A percentile compares a stretch with the other conserved stretches of the same genome.
These are phyloP conservation scores for Metrosideros polymorpha DNA, from an alignment of 441 rosid genomes.

Conservation along the genomic window DNA sequence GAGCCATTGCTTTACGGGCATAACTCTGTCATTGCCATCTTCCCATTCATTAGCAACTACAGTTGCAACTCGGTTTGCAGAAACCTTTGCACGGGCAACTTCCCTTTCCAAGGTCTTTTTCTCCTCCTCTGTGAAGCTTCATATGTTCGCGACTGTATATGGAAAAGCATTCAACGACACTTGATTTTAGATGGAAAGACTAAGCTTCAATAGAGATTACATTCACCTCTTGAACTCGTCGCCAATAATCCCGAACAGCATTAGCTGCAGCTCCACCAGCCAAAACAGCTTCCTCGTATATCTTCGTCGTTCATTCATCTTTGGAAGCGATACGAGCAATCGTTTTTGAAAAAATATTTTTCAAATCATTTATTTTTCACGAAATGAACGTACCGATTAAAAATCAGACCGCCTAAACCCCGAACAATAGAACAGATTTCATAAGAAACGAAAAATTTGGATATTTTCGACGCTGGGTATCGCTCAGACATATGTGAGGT, in stretches of 20 bases:
- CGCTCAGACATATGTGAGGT: no score
- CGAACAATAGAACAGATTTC: no score
- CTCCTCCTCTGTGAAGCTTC: constrained; percentile 14
- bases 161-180: background rate
- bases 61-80: constrained; percentile 22
- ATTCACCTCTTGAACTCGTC: background rate
- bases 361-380: no score
- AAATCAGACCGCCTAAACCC: no score
- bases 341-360: no score
- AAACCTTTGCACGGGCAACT: constrained; percentile 21
- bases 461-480: no score
- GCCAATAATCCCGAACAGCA: constrained; percentile 7
- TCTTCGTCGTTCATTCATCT: no score
- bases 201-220: background rate
- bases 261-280: constrained; percentile 11
- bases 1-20: constrained; percentile 29
- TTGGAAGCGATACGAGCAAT: no score
- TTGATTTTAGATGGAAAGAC: background rate
- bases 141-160: background rate
- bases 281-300: constrained; percentile 10
- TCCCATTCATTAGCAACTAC: constrained; percentile 31
- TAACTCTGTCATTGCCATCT: constrained; percentile 29
- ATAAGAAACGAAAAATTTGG: no score
- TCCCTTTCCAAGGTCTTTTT: constrained; percentile 20
- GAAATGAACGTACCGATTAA: no score